Evolutionary conservation across 2,329 filamentous ascomycete genomes (phyloP).

Genomic region (Fusarium lyarnte): DNA sequence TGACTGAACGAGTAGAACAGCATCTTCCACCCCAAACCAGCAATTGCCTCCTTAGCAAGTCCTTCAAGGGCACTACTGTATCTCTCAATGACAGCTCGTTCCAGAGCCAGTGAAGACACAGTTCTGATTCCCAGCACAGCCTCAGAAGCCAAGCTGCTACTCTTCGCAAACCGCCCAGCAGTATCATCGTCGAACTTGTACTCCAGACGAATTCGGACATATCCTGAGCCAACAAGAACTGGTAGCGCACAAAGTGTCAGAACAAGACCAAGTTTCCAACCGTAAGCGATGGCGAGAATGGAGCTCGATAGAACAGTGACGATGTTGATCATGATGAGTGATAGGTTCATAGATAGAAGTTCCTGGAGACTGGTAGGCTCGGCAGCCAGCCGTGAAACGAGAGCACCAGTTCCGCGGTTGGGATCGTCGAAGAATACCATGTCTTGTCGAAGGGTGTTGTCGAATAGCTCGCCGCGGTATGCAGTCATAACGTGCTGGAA

Average conservation of each 20-base stretch:
- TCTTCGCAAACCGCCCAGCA: slow-evolving; percentile 55
- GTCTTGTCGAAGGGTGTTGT: slow-evolving; percentile 64
- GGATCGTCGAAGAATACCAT: slow-evolving; percentile 58
- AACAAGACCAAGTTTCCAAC: slow-evolving; percentile 62
- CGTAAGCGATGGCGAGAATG: slow-evolving; percentile 56
- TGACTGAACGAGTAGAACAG: slow-evolving; percentile 54
- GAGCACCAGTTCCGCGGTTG: slow-evolving; percentile 50
- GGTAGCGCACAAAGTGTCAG: slow-evolving; percentile 58
- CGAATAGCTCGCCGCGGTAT: slow-evolving; percentile 56
- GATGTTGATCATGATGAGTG: slow-evolving; percentile 57
- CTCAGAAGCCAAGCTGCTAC: slow-evolving; percentile 60
- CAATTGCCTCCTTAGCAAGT: slow-evolving; percentile 45
- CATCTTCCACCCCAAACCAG: slow-evolving; percentile 51
- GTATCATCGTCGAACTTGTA: slow-evolving; percentile 57
- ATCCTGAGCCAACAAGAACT: slow-evolving; percentile 56
- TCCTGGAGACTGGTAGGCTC: slow-evolving; percentile 61
- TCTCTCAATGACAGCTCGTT: slow-evolving; percentile 52
- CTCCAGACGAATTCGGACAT: slow-evolving; percentile 60
- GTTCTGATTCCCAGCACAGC: slow-evolving; percentile 60
- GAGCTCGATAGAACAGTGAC: slow-evolving; percentile 57
- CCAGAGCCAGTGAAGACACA: slow-evolving; percentile 59
- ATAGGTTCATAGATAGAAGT: slow-evolving; percentile 59
- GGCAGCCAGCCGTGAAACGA: slow-evolving; percentile 50
- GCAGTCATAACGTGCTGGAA: slow-evolving; percentile 45
- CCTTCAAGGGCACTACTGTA: slow-evolving; percentile 47